phyloP scores from a whole-genome alignment of 2,329 filamentous ascomycete species.

The Ceratocystis cacaofunesta region DNA sequence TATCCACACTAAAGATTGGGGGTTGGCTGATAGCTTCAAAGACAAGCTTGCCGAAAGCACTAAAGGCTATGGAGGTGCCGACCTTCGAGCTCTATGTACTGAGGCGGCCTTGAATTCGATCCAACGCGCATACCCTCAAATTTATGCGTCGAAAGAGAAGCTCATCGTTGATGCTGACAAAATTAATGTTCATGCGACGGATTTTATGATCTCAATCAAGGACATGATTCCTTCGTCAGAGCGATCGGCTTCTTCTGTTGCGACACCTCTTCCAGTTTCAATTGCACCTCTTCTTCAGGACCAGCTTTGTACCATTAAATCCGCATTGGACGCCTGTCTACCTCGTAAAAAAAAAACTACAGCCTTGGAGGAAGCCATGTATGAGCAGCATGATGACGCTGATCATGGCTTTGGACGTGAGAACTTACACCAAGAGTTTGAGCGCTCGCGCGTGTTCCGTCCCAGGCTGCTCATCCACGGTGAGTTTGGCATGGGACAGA shows the following conservation, averaged over 20 bases:
- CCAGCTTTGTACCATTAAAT: slow-evolving; percentile 55
- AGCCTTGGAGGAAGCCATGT: slow-evolving; percentile 87
- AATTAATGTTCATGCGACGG: slow-evolving; percentile 77
- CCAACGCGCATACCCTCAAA: slow-evolving; percentile 88
- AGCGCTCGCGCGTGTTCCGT: slow-evolving; percentile 73
- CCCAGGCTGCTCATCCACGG: slow-evolving; percentile 76
- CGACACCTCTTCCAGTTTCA: slow-evolving; percentile 60
- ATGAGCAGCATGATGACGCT: slow-evolving; percentile 66
- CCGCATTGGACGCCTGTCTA: slow-evolving; percentile 57
- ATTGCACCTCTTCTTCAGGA: slow-evolving; percentile 68
- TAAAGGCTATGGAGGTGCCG: slow-evolving; percentile 93
- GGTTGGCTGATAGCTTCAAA: slow-evolving; percentile 66
- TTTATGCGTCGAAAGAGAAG: slow-evolving; percentile 82
- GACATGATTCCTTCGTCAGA: slow-evolving; percentile 94
- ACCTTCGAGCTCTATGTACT: slow-evolving; percentile 83
- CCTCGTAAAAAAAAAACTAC: slow-evolving; percentile 77
- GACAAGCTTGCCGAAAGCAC: slow-evolving; percentile 71
- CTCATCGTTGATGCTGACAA: slow-evolving; percentile 71
- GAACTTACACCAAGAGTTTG: slow-evolving; percentile 60
- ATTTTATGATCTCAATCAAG: slow-evolving; percentile 95
- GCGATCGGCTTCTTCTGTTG: slow-evolving; percentile 70
- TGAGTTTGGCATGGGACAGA: slow-evolving; percentile 80
- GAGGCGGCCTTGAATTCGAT: slow-evolving; percentile 93
- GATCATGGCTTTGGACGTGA: slow-evolving; percentile 78
- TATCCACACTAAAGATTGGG: slow-evolving; percentile 92